A percentile compares a stretch with the other conserved stretches of the same genome.
phyloP scores from a whole-genome alignment of 1,139 yeast species.

The Ogataea hybrid region DNA sequence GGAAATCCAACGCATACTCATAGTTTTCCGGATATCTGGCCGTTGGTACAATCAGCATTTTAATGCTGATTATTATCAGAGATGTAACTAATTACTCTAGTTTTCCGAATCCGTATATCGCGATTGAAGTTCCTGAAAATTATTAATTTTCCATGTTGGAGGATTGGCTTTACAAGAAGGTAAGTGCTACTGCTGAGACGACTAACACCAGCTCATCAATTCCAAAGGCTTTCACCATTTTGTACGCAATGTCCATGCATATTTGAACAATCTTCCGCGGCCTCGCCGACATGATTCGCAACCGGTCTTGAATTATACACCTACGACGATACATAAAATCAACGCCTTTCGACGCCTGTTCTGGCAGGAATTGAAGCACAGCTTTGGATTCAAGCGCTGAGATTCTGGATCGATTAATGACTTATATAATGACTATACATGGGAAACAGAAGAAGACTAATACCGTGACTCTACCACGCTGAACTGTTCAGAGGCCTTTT shows the following conservation, averaged over 20 bases:
- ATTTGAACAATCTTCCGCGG: constrained; percentile 57
- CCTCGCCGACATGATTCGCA: constrained; percentile 18
- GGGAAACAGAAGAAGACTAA: constrained; percentile 2
- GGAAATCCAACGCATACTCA: constrained; percentile 30
- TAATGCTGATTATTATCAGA: no score
- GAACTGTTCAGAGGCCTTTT: constrained; percentile 49
- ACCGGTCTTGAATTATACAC: constrained; percentile 34
- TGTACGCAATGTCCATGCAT: constrained; percentile 64
- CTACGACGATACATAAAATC: constrained; percentile 52
- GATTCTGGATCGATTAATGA: constrained; percentile 5
- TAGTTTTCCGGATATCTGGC: constrained; percentile 15
- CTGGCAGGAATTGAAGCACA: constrained; percentile 57
- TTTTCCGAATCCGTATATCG: no score
- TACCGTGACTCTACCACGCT: constrained; percentile 21
- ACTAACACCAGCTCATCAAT: constrained; percentile 42
- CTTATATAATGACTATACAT: constrained; percentile 3
- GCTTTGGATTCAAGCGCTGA: constrained; percentile 40
- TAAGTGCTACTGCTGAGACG: constrained; percentile 11
- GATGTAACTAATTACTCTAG: no score
- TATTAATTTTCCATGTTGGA: constrained; percentile 21
- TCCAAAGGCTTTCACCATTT: constrained; percentile 67
- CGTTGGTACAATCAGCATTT: constrained; percentile 6
- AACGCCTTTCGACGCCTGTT: constrained; percentile 66
- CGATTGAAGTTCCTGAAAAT: background rate
- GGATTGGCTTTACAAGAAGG: constrained; percentile 28